Percentiles rank a stretch among this genome's conserved stretches.
These are phyloP conservation scores for Fagopyrum esculentum DNA, from an alignment of 148 eudicot genomes.

Conservation along the genomic window DNA sequence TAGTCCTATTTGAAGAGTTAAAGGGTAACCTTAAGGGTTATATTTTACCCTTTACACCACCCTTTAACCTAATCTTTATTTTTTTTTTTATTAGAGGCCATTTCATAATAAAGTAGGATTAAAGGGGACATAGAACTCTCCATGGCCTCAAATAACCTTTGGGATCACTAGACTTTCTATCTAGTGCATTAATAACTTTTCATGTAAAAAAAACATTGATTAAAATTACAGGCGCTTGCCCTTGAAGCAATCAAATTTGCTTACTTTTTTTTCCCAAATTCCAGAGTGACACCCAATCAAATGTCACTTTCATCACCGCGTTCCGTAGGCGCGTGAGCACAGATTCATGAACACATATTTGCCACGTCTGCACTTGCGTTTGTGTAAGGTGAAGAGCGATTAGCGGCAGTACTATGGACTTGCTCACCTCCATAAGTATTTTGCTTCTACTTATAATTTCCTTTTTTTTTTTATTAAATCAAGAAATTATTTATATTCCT, in stretches of 20 bases:
- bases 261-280: not conserved
- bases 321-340: not conserved
- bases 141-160: no score
- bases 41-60: no score
- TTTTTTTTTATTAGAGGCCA: no score
- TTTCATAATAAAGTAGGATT: no score
- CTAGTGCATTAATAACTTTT: no score
- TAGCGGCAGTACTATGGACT: not conserved
- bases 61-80: no score
- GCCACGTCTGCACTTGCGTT: slow-evolving; percentile 5
- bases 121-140: no score
- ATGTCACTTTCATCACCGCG: not conserved
- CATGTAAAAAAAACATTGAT: no score
- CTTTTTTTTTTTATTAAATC: not conserved
- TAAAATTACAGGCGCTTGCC: not conserved
- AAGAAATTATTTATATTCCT: not conserved
- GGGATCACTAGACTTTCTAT: no score
- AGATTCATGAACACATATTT: not conserved
- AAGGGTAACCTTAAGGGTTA: no score
- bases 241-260: not conserved
- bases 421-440: not conserved
- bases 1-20: no score
- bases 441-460: no score
- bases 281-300: not conserved
- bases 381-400: not conserved